Percentiles rank a stretch among this genome's conserved stretches.
Conservation (phyloP, 768 basidiomycete genomes). For the Psilocybe subaeruginosa region DNA sequence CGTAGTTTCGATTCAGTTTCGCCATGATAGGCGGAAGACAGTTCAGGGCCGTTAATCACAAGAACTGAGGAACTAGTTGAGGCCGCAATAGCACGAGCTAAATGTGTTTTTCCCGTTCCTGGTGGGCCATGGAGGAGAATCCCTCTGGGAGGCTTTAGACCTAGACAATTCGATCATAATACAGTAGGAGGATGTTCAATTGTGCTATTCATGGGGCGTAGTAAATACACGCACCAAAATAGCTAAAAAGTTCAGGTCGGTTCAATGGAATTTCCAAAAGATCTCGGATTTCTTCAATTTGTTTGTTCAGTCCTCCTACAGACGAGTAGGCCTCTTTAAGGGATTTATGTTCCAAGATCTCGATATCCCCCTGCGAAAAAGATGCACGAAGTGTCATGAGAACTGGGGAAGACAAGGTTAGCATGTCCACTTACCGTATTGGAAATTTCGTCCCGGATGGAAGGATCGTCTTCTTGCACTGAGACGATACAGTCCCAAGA, state of each 20-base stretch:
- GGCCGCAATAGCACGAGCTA: constrained; percentile 91
- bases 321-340: constrained; percentile 68
- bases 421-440: constrained; percentile 37
- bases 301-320: constrained; percentile 87
- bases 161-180: constrained; percentile 32
- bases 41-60: constrained; percentile 92
- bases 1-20: constrained; percentile 93
- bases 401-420: constrained; percentile 4
- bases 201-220: not conserved
- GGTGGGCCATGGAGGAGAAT: constrained; percentile 95
- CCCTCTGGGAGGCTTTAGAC: constrained; percentile 95
- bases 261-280: constrained; percentile 37
- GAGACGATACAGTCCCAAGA: constrained; percentile 70
- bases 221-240: constrained; percentile 29
- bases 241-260: constrained; percentile 34
- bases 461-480: constrained; percentile 36
- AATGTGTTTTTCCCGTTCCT: constrained; percentile 96
- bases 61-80: constrained; percentile 89
- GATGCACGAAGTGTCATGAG: constrained; percentile 17
- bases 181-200: constrained; percentile 2
- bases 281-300: constrained; percentile 76
- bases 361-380: constrained; percentile 43
- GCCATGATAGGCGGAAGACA: constrained; percentile 95
- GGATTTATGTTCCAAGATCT: constrained; percentile 46
- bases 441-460: constrained; percentile 21